Evolutionary conservation across 371 early-diverging fungal genomes (phyloP), one percentile per base, ranked within the genome.

Genomic region (Mortierella sp.): DNA sequence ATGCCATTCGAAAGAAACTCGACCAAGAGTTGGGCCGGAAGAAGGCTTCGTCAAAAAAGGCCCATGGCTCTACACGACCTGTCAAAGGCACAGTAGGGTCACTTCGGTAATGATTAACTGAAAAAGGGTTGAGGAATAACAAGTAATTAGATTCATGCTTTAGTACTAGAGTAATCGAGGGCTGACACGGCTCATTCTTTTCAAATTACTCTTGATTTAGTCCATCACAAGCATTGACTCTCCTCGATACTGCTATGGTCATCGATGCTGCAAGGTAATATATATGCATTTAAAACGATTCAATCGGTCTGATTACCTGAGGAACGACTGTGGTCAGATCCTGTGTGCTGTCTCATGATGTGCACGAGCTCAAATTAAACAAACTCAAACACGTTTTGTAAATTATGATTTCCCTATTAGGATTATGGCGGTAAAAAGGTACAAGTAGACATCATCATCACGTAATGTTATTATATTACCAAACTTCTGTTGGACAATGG

Each of bases 1-100:
- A 93, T 86, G 90, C 88, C 32, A 91, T 93, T 63, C 87, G 94
- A 69, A 93, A 92, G 73, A 93, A 92, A 82, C 84, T 92, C 10
- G 92, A 92, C 75, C 88, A 91, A 47, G 94, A 92, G 61, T 84
- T 93, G 24, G 89, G 86, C 58, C 90, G 89, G 63, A 92, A 92
- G 74, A 77, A 74, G 19, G 48, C 81, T 1, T 73, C 72, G 13
- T 73, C 74, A 33, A 57, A 68, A 28, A 28, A 28, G 19, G 67
- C 74, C 9, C 71, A 79, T 55, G 68, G 70, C 33, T 67, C 80
- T 22, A 75, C 76, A 36, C 50, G 67, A 45, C 70, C 76, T 0
- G 80, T 82, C 8, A 78, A 86, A 13, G 92, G 92, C 52, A 95
- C 94, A 7, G 95, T 95, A 22, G 92, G 94, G 0, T 88, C 93